Base-by-base conservation (phyloP, 805 yeast genomes). In the Teunomyces funiuensis region DNA sequence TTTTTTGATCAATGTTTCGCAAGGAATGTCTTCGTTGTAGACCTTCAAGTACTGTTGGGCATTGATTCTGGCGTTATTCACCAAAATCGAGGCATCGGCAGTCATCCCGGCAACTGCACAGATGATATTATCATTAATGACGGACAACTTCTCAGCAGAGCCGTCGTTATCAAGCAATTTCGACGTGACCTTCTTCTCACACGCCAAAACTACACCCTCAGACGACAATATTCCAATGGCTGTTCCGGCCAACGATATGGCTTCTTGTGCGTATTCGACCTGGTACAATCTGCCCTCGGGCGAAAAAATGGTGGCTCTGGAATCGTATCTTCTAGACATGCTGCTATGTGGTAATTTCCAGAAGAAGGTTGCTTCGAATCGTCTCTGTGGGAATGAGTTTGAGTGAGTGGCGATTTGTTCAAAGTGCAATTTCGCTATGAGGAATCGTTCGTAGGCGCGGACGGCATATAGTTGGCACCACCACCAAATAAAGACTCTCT, bases 81-180 rank as follows among this genome's bases (percentile, higher is more conserved):
- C 85, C 52, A 93, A 75, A 41, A 90, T 89, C 25, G 88, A 83
- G 1, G 99, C 99, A 66, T 93, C 99, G 1, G 98, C 91, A 31
- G 93, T 93, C 81, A 93, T 83, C 37, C 99, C 99, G 0, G 99
- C 99, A 25, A 93, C 99, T 0, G 97, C 96, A 55, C 95, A 88
- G 38, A 89, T 75, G 70, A 82, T 84, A 52, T 82, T 80, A 58
- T 87, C 95, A 66, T 85, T 88, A 60, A 91, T 69, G 20, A 80
- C 77, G 66, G 91, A 93, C 67, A 93, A 77, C 65, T 93, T 93
- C 67, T 93, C 99, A 26, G 96, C 89, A 13, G 88, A 79, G 14
- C 90, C 83, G 64, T 91, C 97, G 67, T 89, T 95, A 65, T 93
- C 99, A 44, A 93, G 78, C 55, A 93, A 74, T 58, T 91, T 89